phyloP scores from a whole-genome alignment of 1,284 basidiomycete species.

The Wallemia hederae region DNA sequence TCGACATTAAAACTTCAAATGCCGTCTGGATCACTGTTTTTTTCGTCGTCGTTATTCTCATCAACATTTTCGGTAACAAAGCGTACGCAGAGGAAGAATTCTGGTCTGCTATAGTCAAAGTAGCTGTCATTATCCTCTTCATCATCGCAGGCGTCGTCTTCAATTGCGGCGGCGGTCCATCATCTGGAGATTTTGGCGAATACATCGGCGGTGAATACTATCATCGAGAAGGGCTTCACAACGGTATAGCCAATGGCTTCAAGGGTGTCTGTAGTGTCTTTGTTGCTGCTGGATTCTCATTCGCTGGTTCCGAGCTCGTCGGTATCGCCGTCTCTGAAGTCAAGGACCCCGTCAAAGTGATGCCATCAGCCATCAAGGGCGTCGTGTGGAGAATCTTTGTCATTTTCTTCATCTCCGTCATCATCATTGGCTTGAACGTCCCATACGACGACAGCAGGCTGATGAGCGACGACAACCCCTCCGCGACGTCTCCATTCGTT shows the following conservation, averaged over 20 bases:
- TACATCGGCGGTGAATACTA: conserved; percentile 11
- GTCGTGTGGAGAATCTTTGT: conserved; percentile 20
- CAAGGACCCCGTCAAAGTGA: conserved; percentile 19
- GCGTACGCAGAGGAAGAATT: conserved; percentile 18
- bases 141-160: conserved; percentile 8
- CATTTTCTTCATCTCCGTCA: conserved; percentile 25
- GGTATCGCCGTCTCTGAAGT: conserved; percentile 35
- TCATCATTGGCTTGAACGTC: conserved; percentile 26
- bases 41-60: not conserved
- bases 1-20: not conserved
- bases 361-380: conserved; percentile 21
- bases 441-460: conserved; percentile 13
- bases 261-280: conserved; percentile 29
- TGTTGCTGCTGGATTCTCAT: conserved; percentile 22
- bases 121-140: not conserved
- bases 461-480: conserved; percentile 14
- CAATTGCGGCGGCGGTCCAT: conserved; percentile 14
- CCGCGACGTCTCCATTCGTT: conserved; percentile 21
- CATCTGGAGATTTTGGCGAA: conserved; percentile 10
- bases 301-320: conserved; percentile 21
- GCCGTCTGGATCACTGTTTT: not conserved
- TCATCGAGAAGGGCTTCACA: conserved; percentile 12
- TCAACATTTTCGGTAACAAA: conserved; percentile 10
- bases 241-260: conserved; percentile 20
- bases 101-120: conserved; percentile 16